Conservation (phyloP, 2,329 filamentous ascomycete species). For the Pseudomassariella vexata region DNA sequence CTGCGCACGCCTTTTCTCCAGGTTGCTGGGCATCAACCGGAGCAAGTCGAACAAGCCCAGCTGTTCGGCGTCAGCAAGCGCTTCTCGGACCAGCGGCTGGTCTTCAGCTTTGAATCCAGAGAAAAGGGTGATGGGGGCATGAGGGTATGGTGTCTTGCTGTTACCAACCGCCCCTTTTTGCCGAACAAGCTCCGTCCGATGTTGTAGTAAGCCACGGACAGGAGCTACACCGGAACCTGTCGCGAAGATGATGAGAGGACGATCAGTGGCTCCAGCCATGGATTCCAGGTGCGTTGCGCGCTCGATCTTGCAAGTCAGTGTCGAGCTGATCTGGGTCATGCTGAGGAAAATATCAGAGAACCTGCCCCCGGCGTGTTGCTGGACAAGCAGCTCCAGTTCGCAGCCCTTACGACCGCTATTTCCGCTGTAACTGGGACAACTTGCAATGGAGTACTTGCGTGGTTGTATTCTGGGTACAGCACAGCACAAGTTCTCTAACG, state of each 20-base stretch:
- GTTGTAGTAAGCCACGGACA: slow-evolving; percentile 5
- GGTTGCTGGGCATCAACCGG: slow-evolving; percentile 12
- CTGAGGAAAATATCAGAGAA: slow-evolving; percentile 1
- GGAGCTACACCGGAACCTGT: slow-evolving; percentile 2
- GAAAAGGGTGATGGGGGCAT: slow-evolving; percentile 11
- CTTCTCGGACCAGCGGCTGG: slow-evolving; percentile 6
- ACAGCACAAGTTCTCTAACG: neutral
- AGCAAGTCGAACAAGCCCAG: slow-evolving; percentile 10
- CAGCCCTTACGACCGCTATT: neutral
- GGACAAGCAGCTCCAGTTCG: slow-evolving; percentile 1
- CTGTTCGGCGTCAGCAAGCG: slow-evolving; percentile 4
- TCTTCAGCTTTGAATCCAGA: slow-evolving; percentile 10
- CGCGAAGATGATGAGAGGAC: slow-evolving; percentile 1
- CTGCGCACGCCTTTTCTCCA: slow-evolving; percentile 9
- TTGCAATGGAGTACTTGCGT: slow-evolving; percentile 2
- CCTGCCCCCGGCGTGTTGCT: slow-evolving; percentile 1
- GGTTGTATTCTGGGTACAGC: slow-evolving; percentile 1
- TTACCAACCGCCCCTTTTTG: neutral
- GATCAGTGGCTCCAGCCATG: neutral
- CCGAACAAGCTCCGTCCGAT: slow-evolving; percentile 1
- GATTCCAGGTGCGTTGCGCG: neutral
- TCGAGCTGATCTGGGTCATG: neutral
- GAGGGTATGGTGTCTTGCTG: neutral
- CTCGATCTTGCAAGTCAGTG: slow-evolving; percentile 1
- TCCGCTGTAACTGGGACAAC: neutral